These are phyloP conservation scores for Chlorella sp. DNA, from an alignment of 139 green algal species.

Conservation along the genomic window DNA sequence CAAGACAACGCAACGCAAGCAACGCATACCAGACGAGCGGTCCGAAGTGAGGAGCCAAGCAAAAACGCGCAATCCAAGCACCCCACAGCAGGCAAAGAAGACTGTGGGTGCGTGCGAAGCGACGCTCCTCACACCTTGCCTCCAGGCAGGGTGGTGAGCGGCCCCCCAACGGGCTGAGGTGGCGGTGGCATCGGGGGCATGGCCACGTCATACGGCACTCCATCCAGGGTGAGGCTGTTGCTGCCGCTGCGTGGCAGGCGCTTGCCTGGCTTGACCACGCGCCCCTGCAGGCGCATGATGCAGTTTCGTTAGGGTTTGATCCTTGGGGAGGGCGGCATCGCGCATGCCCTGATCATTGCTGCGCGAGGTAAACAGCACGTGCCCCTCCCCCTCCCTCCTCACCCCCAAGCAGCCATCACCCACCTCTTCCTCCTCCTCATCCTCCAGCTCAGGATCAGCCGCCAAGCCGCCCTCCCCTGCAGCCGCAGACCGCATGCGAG, in stretches of 20 bases:
- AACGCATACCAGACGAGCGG: no score
- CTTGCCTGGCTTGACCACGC: neutral
- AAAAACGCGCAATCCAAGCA: no score
- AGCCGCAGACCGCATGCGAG: neutral
- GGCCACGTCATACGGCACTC: neutral
- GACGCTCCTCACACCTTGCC: no score
- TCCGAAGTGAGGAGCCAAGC: no score
- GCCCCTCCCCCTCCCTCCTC: neutral
- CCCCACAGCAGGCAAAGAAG: no score
- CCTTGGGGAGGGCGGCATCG: no score
- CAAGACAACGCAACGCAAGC: no score
- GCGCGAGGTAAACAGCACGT: no score
- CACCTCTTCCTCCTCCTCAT: neutral
- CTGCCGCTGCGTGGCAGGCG: neutral
- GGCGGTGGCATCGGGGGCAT: neutral
- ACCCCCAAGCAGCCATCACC: neutral
- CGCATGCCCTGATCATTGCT: no score
- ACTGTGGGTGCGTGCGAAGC: no score
- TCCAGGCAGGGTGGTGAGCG: no score
- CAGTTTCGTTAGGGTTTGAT: neutral
- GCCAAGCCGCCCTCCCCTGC: neutral
- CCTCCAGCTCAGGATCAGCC: neutral
- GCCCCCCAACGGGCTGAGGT: no score
- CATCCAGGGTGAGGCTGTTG: neutral
- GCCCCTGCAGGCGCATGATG: neutral